A percentile compares a stretch with the other conserved stretches of the same genome.
Conservation (phyloP, 2,329 filamentous ascomycete genomes). For the Emericellopsis atlantica region DNA sequence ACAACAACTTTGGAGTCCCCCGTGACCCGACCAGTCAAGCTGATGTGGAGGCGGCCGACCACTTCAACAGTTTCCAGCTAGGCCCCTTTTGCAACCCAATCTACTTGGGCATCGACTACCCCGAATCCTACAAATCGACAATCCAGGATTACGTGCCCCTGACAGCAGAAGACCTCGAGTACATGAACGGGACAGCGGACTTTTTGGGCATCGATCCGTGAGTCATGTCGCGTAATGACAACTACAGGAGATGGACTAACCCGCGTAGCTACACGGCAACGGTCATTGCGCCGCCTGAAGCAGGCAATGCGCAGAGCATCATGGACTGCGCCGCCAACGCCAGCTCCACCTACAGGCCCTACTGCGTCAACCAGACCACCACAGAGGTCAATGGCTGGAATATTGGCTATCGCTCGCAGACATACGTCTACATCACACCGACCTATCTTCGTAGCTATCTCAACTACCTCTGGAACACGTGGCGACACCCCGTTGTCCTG, state of each 20-base stretch:
- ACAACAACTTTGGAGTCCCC: slow-evolving; percentile 36
- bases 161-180: slow-evolving; percentile 30
- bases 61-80: slow-evolving; percentile 33
- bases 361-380: slow-evolving; percentile 36
- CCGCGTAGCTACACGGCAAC: slow-evolving; percentile 33
- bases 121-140: slow-evolving; percentile 29
- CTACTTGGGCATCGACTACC: slow-evolving; percentile 37
- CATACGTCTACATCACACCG: slow-evolving; percentile 46
- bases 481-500: slow-evolving; percentile 31
- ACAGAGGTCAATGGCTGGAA: slow-evolving; percentile 39
- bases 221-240: too few species aligned
- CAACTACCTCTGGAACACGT: slow-evolving; percentile 47
- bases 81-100: slow-evolving; percentile 39
- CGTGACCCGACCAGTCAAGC: slow-evolving; percentile 21
- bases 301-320: slow-evolving; percentile 23
- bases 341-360: slow-evolving; percentile 31
- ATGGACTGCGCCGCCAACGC: slow-evolving; percentile 32
- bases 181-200: slow-evolving; percentile 37
- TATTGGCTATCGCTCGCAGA: slow-evolving; percentile 41
- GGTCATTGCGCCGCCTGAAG: slow-evolving; percentile 31
- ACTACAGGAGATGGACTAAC: too few species aligned
- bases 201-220: slow-evolving; percentile 41
- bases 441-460: slow-evolving; percentile 42
- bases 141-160: slow-evolving; percentile 31
- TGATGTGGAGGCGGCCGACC: slow-evolving; percentile 30